Evolutionary conservation across 768 basidiomycete species (phyloP).

Genomic region (Pisolithus tinctorius): DNA sequence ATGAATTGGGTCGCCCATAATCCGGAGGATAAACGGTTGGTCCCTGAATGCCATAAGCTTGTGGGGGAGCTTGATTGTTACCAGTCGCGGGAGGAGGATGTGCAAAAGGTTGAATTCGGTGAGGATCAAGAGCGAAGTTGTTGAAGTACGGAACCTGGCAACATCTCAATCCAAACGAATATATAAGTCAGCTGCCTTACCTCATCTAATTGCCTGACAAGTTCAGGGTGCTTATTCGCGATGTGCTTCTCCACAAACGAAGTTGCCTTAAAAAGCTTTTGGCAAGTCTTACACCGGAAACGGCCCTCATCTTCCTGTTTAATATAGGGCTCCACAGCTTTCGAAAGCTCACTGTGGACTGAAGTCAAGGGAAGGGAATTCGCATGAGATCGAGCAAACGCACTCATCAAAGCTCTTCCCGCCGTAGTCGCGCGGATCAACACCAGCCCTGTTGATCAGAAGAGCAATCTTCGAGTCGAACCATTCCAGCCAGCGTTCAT

Average conservation of each 20-base stretch:
- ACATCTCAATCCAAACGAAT: constrained; percentile 11
- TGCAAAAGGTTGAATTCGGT: constrained; percentile 79
- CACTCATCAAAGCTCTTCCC: constrained; percentile 90
- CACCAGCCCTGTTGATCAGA: constrained; percentile 66
- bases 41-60: constrained; percentile 77
- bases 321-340: constrained; percentile 70
- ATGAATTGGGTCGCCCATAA: constrained; percentile 34
- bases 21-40: constrained; percentile 45
- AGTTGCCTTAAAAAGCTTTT: constrained; percentile 95
- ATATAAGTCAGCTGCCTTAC: constrained; percentile 37
- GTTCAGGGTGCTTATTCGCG: constrained; percentile 86
- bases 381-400: constrained; percentile 26
- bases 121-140: constrained; percentile 94
- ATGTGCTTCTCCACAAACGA: constrained; percentile 98
- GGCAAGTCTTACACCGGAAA: constrained; percentile 93
- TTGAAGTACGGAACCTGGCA: constrained; percentile 83
- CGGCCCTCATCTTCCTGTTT: constrained; percentile 97
- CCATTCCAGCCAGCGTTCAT: constrained; percentile 86
- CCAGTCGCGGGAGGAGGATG: constrained; percentile 67
- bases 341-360: constrained; percentile 64
- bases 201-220: constrained; percentile 78
- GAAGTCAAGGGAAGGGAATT: constrained; percentile 11
- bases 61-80: constrained; percentile 72
- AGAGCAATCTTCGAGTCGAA: constrained; percentile 83
- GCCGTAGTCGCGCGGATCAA: constrained; percentile 84